Evolutionary conservation across 805 yeast genomes (phyloP).

Genomic region (Kluyveromyces dobzhanskii): DNA sequence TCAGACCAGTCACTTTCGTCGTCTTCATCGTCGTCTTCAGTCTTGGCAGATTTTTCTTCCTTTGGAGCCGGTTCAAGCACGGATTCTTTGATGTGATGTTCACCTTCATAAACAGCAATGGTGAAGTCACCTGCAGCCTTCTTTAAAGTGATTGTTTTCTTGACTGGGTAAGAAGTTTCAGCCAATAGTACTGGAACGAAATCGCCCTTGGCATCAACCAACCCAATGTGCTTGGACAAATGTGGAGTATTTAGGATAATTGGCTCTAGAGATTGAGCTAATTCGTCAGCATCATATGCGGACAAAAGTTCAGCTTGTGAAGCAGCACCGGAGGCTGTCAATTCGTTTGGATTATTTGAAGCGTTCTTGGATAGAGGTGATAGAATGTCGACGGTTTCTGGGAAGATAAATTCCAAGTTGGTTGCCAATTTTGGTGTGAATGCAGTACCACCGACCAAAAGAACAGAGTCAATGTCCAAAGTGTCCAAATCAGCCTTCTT

Average conservation of each 20-base stretch:
- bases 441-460: conserved; percentile 90
- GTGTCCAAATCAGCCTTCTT: conserved; percentile 77
- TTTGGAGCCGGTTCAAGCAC: conserved; percentile 57
- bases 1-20: conserved; percentile 43
- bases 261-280: conserved; percentile 67
- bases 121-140: conserved; percentile 54
- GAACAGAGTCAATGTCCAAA: conserved; percentile 82
- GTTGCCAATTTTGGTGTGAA: conserved; percentile 85
- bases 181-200: conserved; percentile 67
- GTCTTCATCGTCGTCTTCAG: conserved; percentile 42
- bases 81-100: conserved; percentile 74
- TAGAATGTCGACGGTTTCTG: conserved; percentile 56
- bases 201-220: conserved; percentile 62
- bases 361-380: conserved; percentile 74
- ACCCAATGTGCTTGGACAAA: conserved; percentile 73
- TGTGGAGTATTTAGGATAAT: conserved; percentile 86
- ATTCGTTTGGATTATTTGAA: conserved; percentile 81
- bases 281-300: conserved; percentile 79
- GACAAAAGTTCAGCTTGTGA: conserved; percentile 81
- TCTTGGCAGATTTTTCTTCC: conserved; percentile 45
- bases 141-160: conserved; percentile 59
- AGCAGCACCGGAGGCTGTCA: conserved; percentile 91
- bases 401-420: conserved; percentile 67
- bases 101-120: conserved; percentile 76
- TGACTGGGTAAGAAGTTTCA: conserved; percentile 87